phyloP scores from a whole-genome alignment of 352 stramenopile species.

The Globisporangium polare region DNA sequence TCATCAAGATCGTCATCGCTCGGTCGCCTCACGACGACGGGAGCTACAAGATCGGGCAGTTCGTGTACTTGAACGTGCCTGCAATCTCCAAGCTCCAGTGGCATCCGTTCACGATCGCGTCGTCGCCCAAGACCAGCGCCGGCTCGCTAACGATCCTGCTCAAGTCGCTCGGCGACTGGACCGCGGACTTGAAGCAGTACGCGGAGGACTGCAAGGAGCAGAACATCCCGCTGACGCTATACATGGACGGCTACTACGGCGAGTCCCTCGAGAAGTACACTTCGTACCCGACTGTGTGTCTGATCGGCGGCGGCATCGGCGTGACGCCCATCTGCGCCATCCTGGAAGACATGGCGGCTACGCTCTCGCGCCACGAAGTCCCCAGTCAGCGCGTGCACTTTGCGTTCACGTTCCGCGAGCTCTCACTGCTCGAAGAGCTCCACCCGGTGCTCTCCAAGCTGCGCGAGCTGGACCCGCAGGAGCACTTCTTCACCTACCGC shows the following conservation, averaged over 20 bases:
- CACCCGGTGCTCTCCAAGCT: slow-evolving; percentile 17
- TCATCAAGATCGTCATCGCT: slow-evolving; percentile 37
- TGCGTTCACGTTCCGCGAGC: slow-evolving; percentile 22
- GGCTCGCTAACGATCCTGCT: slow-evolving; percentile 30
- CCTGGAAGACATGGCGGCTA: slow-evolving; percentile 24
- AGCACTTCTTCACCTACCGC: slow-evolving; percentile 18
- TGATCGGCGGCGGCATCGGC: slow-evolving; percentile 35
- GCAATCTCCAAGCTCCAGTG: slow-evolving; percentile 46
- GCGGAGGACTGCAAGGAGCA: slow-evolving; percentile 28
- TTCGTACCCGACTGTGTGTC: slow-evolving; percentile 29
- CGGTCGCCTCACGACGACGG: slow-evolving; percentile 14
- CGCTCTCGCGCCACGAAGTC: background rate
- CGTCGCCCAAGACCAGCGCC: slow-evolving; percentile 23
- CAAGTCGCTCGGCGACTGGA: slow-evolving; percentile 45
- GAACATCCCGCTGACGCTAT: slow-evolving; percentile 23
- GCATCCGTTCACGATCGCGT: slow-evolving; percentile 48
- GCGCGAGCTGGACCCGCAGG: slow-evolving; percentile 15
- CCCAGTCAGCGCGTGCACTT: slow-evolving; percentile 18
- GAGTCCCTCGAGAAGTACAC: slow-evolving; percentile 28
- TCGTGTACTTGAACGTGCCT: slow-evolving; percentile 44
- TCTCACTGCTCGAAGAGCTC: slow-evolving; percentile 22
- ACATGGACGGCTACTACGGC: slow-evolving; percentile 44
- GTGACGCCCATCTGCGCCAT: slow-evolving; percentile 33
- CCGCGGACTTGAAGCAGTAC: slow-evolving; percentile 24
- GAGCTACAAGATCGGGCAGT: slow-evolving; percentile 33